Base-by-base conservation (phyloP, 306 rosid genomes). In the Bauhinia variegata region DNA sequence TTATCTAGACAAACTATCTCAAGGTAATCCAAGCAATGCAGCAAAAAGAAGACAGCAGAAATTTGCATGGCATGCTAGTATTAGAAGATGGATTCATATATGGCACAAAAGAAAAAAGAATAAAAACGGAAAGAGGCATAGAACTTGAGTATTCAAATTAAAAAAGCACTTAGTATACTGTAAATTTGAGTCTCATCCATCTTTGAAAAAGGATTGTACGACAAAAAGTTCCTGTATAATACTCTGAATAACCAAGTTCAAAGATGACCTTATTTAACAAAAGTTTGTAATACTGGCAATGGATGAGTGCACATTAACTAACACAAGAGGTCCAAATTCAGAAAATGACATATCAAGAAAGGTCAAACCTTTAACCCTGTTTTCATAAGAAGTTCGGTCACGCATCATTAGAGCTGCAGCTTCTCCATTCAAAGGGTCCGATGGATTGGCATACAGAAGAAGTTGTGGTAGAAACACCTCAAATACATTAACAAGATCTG, bases 401-500 rank as follows among this genome's bases (percentile, higher is more conserved):
- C 81, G 80, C 83, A 83, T 80, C 83, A 83, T 62, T 32, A 77
- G 74, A 39, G 88, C 85, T 9, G 85, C 88, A 69, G 88, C 85
- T 68, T 83, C 88, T 52, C 85, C 85, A 74, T 83, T 83, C 68
- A 83, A 74, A 50, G 88, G 88, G 65, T 80, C 85, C 14, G 88
- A 83, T 7, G 88, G 83, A 68, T 83, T 83, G 37, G 88, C 85
- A 74, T 83, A 80, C 70, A 83, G 76, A 18, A 83, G 85, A 32
- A 83, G 88, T 71, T 83, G 88, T 6, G 88, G 88, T 28, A 83
- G 76, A 69, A 83, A 83, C 33, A 80, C 85, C 72, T 83, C 85
- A 71, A 83, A 83, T 53, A 83, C 88, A 63, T 83, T 80, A 43
- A 83, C 88, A 73, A 83, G 88, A 80, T 83, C 88, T 83, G 83